A percentile compares a stretch with the other conserved stretches of the same genome.
These are phyloP conservation scores for Aspergillus wentii DNA, from an alignment of 495 filamentous ascomycete species.

Conservation along the genomic window DNA sequence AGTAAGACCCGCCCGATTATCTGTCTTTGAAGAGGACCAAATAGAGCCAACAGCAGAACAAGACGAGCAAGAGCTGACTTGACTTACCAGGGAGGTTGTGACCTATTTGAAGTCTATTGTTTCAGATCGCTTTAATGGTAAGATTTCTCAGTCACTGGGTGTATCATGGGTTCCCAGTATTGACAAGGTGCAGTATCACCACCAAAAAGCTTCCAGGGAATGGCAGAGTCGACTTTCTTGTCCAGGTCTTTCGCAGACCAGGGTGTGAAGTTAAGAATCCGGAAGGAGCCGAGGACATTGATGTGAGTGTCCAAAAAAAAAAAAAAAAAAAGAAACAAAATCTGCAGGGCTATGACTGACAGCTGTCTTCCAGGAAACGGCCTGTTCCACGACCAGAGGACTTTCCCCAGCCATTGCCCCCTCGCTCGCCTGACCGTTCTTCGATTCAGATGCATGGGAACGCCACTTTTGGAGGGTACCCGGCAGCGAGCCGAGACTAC, in stretches of 20 bases:
- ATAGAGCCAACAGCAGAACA: not conserved
- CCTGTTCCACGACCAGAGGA: constrained; percentile 33
- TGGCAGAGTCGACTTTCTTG: constrained; percentile 86
- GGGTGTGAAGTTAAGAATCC: constrained; percentile 80
- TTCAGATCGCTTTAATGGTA: constrained; percentile 71
- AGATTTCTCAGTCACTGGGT: constrained; percentile 10
- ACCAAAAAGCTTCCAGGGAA: constrained; percentile 78
- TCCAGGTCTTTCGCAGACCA: constrained; percentile 94
- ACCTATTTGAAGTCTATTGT: constrained; percentile 63
- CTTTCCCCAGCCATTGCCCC: constrained; percentile 27
- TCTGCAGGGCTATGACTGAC: too few relatives aligned
- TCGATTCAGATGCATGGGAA: constrained; percentile 33
- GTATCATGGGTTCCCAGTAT: constrained; percentile 1
- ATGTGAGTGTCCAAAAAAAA: too few relatives aligned
- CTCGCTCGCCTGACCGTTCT: constrained; percentile 39
- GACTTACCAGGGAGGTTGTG: constrained; percentile 39
- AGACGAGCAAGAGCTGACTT: constrained; percentile 1
- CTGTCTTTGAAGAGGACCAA: too few relatives aligned
- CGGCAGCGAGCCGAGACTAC: constrained; percentile 30
- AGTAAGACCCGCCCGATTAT: constrained; percentile 44
- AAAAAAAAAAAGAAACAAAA: too few relatives aligned
- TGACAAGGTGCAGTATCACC: constrained; percentile 52
- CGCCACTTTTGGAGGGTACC: constrained; percentile 33
- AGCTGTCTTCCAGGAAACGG: constrained; percentile 33
- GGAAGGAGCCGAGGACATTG: constrained; percentile 72